Conservation (phyloP, 805 yeast species). For the Kregervanrija pseudodelftensis region DNA sequence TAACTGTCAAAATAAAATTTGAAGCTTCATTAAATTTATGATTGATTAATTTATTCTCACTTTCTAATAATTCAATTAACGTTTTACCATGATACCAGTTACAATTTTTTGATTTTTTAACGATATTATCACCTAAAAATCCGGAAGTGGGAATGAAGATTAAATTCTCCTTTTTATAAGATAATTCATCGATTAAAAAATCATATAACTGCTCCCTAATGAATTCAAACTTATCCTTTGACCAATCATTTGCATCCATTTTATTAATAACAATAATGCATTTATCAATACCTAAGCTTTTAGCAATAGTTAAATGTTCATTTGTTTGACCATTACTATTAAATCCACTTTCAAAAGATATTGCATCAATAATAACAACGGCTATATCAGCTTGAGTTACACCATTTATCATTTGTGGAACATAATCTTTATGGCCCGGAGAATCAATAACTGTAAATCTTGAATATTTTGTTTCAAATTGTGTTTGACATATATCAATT, state of each 20-base stretch:
- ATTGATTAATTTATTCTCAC: slow-evolving; percentile 19
- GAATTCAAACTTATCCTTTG: slow-evolving; percentile 24
- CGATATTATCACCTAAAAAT: slow-evolving; percentile 58
- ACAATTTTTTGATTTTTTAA: slow-evolving; percentile 29
- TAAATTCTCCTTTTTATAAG: slow-evolving; percentile 35
- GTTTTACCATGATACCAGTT: slow-evolving; percentile 39
- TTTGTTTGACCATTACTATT: slow-evolving; percentile 65
- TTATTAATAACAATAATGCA: slow-evolving; percentile 64
- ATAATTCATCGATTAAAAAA: slow-evolving; percentile 47
- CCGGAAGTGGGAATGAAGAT: slow-evolving; percentile 66
- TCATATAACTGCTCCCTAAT: slow-evolving; percentile 42
- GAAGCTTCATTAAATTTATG: slow-evolving; percentile 19
- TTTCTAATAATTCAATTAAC: slow-evolving; percentile 35
- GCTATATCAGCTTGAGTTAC: slow-evolving; percentile 75
- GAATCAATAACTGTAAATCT: slow-evolving; percentile 73
- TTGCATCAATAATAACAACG: slow-evolving; percentile 62
- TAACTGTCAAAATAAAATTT: slow-evolving; percentile 51
- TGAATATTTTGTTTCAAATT: slow-evolving; percentile 48
- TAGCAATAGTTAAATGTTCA: slow-evolving; percentile 67
- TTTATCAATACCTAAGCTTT: slow-evolving; percentile 56
- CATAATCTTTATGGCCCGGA: slow-evolving; percentile 78
- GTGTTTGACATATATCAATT: slow-evolving; percentile 65
- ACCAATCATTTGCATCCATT: slow-evolving; percentile 58
- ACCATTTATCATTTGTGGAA: slow-evolving; percentile 83
- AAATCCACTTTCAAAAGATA: slow-evolving; percentile 69